phyloP scores from a whole-genome alignment of 345 rosid genomes.

The Mallotus nudiflorus region DNA sequence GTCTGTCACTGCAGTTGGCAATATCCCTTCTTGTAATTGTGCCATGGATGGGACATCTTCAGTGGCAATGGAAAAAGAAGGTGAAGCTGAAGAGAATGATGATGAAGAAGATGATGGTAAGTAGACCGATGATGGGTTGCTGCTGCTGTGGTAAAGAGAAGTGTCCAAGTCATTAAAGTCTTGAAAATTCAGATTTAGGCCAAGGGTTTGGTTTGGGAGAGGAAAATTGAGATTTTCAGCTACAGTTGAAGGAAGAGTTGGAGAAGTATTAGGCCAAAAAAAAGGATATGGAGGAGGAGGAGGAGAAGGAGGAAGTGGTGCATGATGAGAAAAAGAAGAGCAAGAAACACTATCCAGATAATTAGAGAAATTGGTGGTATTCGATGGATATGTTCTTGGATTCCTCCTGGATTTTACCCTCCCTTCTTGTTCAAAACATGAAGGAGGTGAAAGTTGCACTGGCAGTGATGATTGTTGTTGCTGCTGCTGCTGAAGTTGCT shows the following conservation, averaged over 20 bases:
- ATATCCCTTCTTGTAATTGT: slow-evolving; percentile 15
- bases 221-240: slow-evolving; percentile 44
- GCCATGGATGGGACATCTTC: slow-evolving; percentile 20
- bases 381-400: slow-evolving; percentile 50
- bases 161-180: slow-evolving; percentile 70
- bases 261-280: slow-evolving; percentile 46
- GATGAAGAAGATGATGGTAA: slow-evolving; percentile 56
- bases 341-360: slow-evolving; percentile 30
- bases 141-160: slow-evolving; percentile 42
- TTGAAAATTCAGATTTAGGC: slow-evolving; percentile 78
- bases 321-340: slow-evolving; percentile 32
- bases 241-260: slow-evolving; percentile 24
- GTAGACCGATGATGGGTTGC: slow-evolving; percentile 36
- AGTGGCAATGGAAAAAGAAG: slow-evolving; percentile 22
- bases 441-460: slow-evolving; percentile 26
- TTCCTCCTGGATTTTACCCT: slow-evolving; percentile 51
- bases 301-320: slow-evolving; percentile 23
- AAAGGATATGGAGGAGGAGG: slow-evolving; percentile 45
- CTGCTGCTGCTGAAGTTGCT: slow-evolving; percentile 7
- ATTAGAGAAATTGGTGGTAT: slow-evolving; percentile 31
- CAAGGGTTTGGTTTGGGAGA: slow-evolving; percentile 68
- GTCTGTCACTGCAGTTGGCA: slow-evolving; percentile 24
- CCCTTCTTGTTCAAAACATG: slow-evolving; percentile 44
- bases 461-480: slow-evolving; percentile 25
- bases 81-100: slow-evolving; percentile 63